phyloP scores from a whole-genome alignment of 2,329 filamentous ascomycete genomes.

The Zarea fungicola region DNA sequence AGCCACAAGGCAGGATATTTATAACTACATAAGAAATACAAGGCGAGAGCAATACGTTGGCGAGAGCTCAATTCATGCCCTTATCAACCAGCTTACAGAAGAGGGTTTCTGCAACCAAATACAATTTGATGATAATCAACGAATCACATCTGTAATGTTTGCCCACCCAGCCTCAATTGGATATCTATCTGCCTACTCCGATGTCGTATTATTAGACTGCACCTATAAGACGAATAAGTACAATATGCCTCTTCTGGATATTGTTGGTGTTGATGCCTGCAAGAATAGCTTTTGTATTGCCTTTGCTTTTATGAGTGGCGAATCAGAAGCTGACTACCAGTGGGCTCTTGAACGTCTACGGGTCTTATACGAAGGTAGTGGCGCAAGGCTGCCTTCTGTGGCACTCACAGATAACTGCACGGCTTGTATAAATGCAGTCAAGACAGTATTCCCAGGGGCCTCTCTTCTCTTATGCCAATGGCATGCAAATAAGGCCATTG shows the following conservation, averaged over 20 bases:
- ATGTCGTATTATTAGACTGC: conserved; percentile 19
- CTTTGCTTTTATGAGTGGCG: conserved; percentile 19
- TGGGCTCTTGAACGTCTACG: conserved; percentile 19
- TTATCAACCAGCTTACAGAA: neutral
- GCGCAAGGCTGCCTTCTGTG: conserved; percentile 13
- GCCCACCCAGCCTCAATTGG: conserved; percentile 19
- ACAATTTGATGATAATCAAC: conserved; percentile 13
- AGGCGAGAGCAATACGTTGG: too few relatives aligned
- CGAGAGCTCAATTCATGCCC: too few relatives aligned
- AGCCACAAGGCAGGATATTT: too few relatives aligned
- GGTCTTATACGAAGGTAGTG: conserved; percentile 16
- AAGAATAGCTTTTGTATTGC: conserved; percentile 20
- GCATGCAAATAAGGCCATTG: conserved; percentile 16
- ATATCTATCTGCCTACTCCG: conserved; percentile 18
- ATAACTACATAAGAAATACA: too few relatives aligned
- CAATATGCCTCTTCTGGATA: conserved; percentile 20
- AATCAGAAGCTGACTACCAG: conserved; percentile 17
- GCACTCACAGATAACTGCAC: conserved; percentile 20
- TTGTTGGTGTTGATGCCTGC: conserved; percentile 19
- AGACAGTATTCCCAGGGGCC: conserved; percentile 12
- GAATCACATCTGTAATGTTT: conserved; percentile 20
- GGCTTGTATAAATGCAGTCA: conserved; percentile 15
- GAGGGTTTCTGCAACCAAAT: conserved; percentile 20
- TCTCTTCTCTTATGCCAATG: conserved; percentile 15
- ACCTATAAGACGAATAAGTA: conserved; percentile 23